Conservation (phyloP, 495 filamentous ascomycete genomes). For the Elaphomyces granulatus region DNA sequence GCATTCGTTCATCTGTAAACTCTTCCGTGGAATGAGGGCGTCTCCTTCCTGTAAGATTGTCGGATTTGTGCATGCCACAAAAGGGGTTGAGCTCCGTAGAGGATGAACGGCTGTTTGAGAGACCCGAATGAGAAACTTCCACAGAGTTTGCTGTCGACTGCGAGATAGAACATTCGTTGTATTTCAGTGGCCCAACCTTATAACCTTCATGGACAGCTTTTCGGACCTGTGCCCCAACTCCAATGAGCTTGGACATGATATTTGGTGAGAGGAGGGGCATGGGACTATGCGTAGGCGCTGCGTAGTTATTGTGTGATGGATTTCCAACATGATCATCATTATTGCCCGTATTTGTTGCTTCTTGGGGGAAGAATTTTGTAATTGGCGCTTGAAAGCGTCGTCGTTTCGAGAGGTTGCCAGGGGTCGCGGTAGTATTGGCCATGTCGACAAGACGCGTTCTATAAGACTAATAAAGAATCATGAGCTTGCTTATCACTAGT, state of each 20-base stretch:
- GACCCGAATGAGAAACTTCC: slow-evolving; percentile 11
- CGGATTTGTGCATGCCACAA: slow-evolving; percentile 57
- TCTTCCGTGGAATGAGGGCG: slow-evolving; percentile 8
- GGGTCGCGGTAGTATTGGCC: slow-evolving; percentile 11
- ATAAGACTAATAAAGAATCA: no score
- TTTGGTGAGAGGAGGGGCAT: slow-evolving; percentile 39
- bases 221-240: slow-evolving; percentile 83
- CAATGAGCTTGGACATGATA: slow-evolving; percentile 65
- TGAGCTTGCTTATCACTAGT: no score
- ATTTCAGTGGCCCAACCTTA: slow-evolving; percentile 42
- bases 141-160: slow-evolving; percentile 1
- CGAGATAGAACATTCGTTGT: slow-evolving; percentile 18
- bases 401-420: slow-evolving; percentile 22
- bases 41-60: slow-evolving; percentile 20
- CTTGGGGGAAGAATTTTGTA: slow-evolving; percentile 27
- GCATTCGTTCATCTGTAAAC: slow-evolving; percentile 4
- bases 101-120: slow-evolving; percentile 12
- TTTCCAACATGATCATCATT: slow-evolving; percentile 5
- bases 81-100: slow-evolving; percentile 53
- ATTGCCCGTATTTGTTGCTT: slow-evolving; percentile 5
- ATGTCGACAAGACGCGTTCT: no score
- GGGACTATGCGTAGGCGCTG: slow-evolving; percentile 27
- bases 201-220: slow-evolving; percentile 88
- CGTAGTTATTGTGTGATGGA: slow-evolving; percentile 29
- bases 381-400: slow-evolving; percentile 35